A percentile compares a stretch with the other conserved stretches of the same genome.
Evolutionary conservation across 441 rosid genomes (phyloP).

Genomic region (Gossypium schwendimanii): DNA sequence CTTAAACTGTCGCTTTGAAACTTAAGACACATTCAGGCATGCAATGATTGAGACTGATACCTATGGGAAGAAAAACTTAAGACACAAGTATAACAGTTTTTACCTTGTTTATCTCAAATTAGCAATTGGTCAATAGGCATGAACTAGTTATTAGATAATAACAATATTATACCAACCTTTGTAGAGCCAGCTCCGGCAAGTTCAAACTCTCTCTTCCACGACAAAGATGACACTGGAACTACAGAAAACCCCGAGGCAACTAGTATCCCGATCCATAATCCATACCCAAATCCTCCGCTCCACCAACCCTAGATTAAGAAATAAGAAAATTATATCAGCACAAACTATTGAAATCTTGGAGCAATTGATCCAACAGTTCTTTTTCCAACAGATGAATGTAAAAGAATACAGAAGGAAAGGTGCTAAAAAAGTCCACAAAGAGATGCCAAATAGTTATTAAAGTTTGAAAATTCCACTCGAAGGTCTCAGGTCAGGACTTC

Average conservation of each 20-base stretch:
- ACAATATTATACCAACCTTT: slow-evolving; percentile 37
- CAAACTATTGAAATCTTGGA: background rate
- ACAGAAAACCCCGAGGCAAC: slow-evolving; percentile 85
- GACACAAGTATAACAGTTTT: background rate
- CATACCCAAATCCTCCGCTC: slow-evolving; percentile 82
- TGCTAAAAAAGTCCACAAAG: background rate
- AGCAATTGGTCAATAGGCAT: background rate
- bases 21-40: slow-evolving; percentile 4
- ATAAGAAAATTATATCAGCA: slow-evolving; percentile 15
- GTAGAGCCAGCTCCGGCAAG: slow-evolving; percentile 40
- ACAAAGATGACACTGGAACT: slow-evolving; percentile 59
- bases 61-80: background rate
- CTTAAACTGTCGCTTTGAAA: background rate
- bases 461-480: background rate
- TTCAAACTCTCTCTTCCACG: slow-evolving; percentile 64
- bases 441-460: background rate
- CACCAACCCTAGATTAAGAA: slow-evolving; percentile 72
- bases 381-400: background rate
- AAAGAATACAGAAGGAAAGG: background rate
- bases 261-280: slow-evolving; percentile 79
- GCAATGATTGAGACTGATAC: background rate
- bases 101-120: background rate
- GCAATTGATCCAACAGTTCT: background rate
- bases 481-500: background rate
- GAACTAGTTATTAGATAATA: background rate